Evolutionary conservation across 176 grass and related monocot genomes (phyloP).

Genomic region (Aechmea fasciata): DNA sequence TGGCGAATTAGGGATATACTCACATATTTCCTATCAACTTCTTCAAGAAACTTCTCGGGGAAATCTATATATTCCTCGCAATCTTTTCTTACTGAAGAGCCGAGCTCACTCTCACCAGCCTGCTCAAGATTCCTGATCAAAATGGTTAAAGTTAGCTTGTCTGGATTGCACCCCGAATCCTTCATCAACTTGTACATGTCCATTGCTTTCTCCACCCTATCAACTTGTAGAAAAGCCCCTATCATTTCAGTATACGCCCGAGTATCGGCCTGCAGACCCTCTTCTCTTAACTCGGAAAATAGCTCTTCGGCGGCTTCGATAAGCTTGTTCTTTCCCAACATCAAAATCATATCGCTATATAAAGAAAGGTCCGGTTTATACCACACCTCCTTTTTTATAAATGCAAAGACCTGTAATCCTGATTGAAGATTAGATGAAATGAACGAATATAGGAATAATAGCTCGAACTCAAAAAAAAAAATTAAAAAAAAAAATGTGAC

Average conservation of each 20-base stretch:
- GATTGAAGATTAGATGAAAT: conserved; percentile 12
- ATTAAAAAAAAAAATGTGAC: too few relatives aligned
- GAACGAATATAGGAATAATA: neutral
- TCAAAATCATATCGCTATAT: conserved; percentile 22
- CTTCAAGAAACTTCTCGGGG: conserved; percentile 25
- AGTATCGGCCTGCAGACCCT: conserved; percentile 20
- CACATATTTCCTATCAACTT: conserved; percentile 23
- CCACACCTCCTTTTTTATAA: conserved; percentile 19
- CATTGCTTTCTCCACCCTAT: conserved; percentile 27
- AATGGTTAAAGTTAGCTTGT: conserved; percentile 26
- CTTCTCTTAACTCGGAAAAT: conserved; percentile 14
- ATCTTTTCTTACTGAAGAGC: conserved; percentile 19
- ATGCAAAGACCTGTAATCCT: conserved; percentile 25
- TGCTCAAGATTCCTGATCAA: conserved; percentile 28
- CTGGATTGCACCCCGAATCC: conserved; percentile 11
- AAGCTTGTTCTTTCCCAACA: conserved; percentile 21
- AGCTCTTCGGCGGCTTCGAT: conserved; percentile 17
- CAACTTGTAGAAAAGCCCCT: conserved; percentile 24
- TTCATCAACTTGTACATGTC: conserved; percentile 21
- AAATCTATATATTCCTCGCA: conserved; percentile 16
- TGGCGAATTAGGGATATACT: conserved; percentile 13
- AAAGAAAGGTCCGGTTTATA: conserved; percentile 23
- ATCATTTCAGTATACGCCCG: conserved; percentile 24
- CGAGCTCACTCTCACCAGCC: conserved; percentile 5
- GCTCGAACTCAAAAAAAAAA: too few relatives aligned